A percentile compares a stretch with the other conserved stretches of the same genome.
phyloP scores from a whole-genome alignment of 75 land plant species.

The Pinus taeda region DNA sequence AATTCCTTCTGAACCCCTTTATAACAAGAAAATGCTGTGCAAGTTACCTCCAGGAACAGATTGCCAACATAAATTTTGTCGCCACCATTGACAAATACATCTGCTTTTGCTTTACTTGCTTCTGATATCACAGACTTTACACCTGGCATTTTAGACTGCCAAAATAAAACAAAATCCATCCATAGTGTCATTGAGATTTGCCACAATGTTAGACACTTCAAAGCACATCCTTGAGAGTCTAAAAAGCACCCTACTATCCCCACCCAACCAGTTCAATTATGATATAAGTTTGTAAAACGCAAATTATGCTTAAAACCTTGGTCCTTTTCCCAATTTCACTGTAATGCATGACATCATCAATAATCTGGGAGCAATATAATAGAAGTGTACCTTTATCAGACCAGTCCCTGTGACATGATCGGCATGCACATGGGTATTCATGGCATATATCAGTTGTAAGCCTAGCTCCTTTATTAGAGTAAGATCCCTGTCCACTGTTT shows the following conservation, averaged over 20 bases:
- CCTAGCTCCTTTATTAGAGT: constrained; percentile 47
- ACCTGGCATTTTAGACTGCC: constrained; percentile 66
- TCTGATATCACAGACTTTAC: constrained; percentile 81
- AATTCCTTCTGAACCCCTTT: constrained; percentile 18
- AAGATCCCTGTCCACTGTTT: constrained; percentile 46
- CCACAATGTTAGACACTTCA: not conserved
- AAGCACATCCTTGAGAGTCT: not conserved
- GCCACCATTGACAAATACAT: constrained; percentile 62
- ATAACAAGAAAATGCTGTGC: not conserved
- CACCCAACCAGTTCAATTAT: not conserved
- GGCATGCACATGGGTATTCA: constrained; percentile 62
- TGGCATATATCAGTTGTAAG: constrained; percentile 40
- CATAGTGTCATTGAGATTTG: not conserved
- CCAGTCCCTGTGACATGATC: constrained; percentile 63
- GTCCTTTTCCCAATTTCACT: too few relatives aligned
- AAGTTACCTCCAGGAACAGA: constrained; percentile 78
- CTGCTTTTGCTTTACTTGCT: constrained; percentile 75
- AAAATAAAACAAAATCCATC: not conserved
- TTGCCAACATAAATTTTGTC: constrained; percentile 73
- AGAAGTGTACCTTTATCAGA: constrained; percentile 33
- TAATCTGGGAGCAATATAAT: not conserved
- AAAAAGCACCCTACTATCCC: not conserved
- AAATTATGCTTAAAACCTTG: not conserved
- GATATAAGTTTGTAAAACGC: not conserved
- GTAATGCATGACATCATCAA: not conserved